Evolutionary conservation across 179 eudicot genomes (phyloP), one percentile per base, ranked within the genome.

Genomic region (Beta corolliflora): DNA sequence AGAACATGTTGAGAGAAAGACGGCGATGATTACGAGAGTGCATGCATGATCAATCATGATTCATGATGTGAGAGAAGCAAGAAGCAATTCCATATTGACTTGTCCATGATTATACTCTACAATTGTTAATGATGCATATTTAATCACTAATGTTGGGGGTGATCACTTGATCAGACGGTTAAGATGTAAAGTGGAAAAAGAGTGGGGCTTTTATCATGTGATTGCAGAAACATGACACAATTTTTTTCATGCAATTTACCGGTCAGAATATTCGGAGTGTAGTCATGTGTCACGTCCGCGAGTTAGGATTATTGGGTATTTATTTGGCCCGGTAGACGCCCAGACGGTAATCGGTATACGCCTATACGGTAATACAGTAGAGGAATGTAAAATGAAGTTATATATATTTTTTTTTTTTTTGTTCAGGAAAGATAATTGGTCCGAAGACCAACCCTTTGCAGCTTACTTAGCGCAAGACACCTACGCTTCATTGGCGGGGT

Each of bases 1-100:
- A 59, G 48, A 78, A 77, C 77, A 82, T 60, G 81, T 71, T 29
- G 84, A 77, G 84, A n/a, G 55, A 61, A 77, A 70, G 60, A 44
- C 81, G 81, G 84, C 84, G 84, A 77, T 25, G 63, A 50, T 18
- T 13, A 50, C 67, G 81, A 70, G 31, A 77, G 52, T 13, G 1
- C 76, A 69, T 76, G 71, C 66, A 65, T 71, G 8, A 59, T 44
- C 7, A 5, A 23, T 60, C 18, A 79, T 9, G 2, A 13, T 55
- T 14, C 15, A 3, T 54, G 8, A 66, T 36, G 16, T n/a, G 16
- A 41, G 19, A 48, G 75, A 15, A 50, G 41, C 19, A 21, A 50
- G 56, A 72, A 25, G 41, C 59, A 72, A 21, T 72, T 13, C 73
- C 73, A 70, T 70, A 53, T 70, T 70, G 73, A 44, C 73, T 19